Base-by-base conservation (phyloP, 768 basidiomycete species). In the Lentinula raphanica region DNA sequence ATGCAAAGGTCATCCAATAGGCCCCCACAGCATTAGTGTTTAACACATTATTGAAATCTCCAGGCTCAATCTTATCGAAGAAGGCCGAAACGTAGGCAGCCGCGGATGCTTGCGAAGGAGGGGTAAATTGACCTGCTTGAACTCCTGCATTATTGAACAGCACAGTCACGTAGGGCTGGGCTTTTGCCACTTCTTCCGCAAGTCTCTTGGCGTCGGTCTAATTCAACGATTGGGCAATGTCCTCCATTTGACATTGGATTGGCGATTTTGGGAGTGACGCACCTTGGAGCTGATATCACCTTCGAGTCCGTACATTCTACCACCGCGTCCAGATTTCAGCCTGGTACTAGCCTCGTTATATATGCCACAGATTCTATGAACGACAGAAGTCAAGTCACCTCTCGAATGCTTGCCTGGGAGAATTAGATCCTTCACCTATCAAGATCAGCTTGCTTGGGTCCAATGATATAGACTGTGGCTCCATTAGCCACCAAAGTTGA, bases 1-100 rank as follows among this genome's bases (percentile, higher is more conserved):
- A 80, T n/a, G 81, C 81, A 61, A 82, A 79, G 0, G 81, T 76
- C 19, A 81, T 69, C 78, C 81, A 84, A 65, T 81, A 81, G 5
- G 81, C 77, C 0, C 75, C 78, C 9, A 76, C 69, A 0, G 76
- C 72, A 60, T 79, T 79, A 17, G 76, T 74, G 57, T 68, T 67
- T 28, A 74, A 46, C 15, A 62, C 63, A 45, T 74, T 67, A 58
- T 70, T 64, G 58, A 80, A 80, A 15, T 69, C 63, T 3, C 74
- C 70, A 36, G 75, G 67, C 4, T 71, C 53, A 38, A 79, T 63
- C 2, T 65, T 60, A 49, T 77, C 75, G 62, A 76, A 77, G 62
- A 73, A 74, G 2, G 70, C 71, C 8, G 70, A 62, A 21, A 74
- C 68, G 60, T 72, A 79, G 19, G 70, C 72, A 1, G 68, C 68